Evolutionary conservation across 805 yeast genomes (phyloP).

Genomic region (Candida ponderosae): DNA sequence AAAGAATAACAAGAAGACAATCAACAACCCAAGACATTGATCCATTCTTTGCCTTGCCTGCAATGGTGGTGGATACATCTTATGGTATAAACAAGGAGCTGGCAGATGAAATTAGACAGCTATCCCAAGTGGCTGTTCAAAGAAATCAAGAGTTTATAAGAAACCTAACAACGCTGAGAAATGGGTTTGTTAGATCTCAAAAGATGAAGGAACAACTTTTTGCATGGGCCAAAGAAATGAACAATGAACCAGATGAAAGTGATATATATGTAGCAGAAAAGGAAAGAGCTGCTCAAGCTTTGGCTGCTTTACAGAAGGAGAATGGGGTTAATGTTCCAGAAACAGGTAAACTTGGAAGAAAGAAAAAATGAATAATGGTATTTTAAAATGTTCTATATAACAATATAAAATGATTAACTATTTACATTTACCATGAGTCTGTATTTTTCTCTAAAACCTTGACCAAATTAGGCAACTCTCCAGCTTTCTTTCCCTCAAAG

Average conservation of each 20-base stretch:
- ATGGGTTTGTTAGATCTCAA: conserved; percentile 72
- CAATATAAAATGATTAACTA: not conserved
- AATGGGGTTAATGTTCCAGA: conserved; percentile 4
- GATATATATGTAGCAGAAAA: conserved; percentile 27
- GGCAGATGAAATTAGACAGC: conserved; percentile 65
- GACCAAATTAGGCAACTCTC: conserved; percentile 19
- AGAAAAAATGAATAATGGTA: no score
- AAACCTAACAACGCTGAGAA: conserved; percentile 64
- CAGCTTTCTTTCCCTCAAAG: conserved; percentile 16
- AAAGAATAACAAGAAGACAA: conserved; percentile 21
- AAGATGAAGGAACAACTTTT: conserved; percentile 61
- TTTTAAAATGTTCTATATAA: no score
- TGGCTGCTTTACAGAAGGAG: conserved; percentile 17
- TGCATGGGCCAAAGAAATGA: conserved; percentile 83
- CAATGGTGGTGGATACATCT: conserved; percentile 31
- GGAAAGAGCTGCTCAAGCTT: conserved; percentile 16
- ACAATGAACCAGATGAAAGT: conserved; percentile 49
- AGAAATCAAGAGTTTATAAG: conserved; percentile 82
- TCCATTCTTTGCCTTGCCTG: conserved; percentile 63
- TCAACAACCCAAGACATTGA: conserved; percentile 30
- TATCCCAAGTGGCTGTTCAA: conserved; percentile 72
- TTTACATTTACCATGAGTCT: conserved; percentile 24
- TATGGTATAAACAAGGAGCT: conserved; percentile 44
- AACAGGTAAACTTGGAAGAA: not conserved
- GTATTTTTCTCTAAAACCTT: conserved; percentile 32